These are phyloP conservation scores for Heterobasidion annosum DNA, from an alignment of 1,284 basidiomycete species.

Conservation along the genomic window DNA sequence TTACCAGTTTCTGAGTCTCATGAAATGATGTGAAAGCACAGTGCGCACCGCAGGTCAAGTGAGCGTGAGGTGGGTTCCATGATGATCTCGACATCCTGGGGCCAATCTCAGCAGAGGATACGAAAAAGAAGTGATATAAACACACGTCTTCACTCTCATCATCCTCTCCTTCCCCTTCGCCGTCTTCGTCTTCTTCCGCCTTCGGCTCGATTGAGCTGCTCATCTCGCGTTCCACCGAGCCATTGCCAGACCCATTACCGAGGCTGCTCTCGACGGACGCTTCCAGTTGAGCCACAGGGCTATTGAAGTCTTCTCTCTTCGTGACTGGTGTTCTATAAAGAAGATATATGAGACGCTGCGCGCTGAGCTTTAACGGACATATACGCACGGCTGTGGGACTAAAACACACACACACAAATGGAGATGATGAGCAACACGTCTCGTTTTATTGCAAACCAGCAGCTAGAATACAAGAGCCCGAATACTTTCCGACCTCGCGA, in stretches of 20 bases:
- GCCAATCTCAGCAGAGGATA: conserved; percentile 3
- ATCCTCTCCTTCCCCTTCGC: conserved; percentile 26
- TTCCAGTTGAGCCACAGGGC: not conserved
- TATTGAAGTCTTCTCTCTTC: not conserved
- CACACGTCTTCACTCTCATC: conserved; percentile 38
- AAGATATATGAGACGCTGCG: not conserved
- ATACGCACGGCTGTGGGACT: conserved; percentile 2
- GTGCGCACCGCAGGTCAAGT: conserved; percentile 59
- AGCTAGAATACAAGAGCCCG: conserved; percentile 1
- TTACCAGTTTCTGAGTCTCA: conserved; percentile 11
- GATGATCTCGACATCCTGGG: conserved; percentile 71
- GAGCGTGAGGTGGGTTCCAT: conserved; percentile 64
- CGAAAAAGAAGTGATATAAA: conserved; percentile 1
- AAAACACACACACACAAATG: not conserved
- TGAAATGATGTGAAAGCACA: not conserved
- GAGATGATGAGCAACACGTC: not conserved
- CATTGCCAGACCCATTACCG: conserved; percentile 6
- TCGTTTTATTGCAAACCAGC: not conserved
- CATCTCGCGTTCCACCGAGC: conserved; percentile 24
- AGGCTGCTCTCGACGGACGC: not conserved
- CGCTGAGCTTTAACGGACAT: not conserved
- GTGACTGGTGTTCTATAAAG: not conserved
- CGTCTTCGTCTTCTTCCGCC: conserved; percentile 26
- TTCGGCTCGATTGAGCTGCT: conserved; percentile 7
- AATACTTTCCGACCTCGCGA: not conserved